These are phyloP conservation scores for Debaryomyces udenii DNA, from an alignment of 1,139 yeast species.

Conservation along the genomic window DNA sequence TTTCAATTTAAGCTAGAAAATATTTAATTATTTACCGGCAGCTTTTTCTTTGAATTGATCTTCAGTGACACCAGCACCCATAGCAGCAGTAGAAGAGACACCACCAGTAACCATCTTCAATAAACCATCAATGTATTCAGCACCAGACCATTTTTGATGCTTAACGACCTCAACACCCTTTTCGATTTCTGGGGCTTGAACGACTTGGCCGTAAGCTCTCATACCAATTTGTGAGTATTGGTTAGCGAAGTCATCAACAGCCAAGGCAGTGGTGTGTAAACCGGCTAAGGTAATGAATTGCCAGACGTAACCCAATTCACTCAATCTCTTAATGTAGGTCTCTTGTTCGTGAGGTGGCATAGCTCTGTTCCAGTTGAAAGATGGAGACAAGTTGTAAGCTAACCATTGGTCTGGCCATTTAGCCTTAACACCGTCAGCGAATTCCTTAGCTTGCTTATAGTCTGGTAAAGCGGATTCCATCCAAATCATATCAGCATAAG, in stretches of 20 bases:
- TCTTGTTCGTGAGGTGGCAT: constrained; percentile 87
- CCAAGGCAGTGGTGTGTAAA: constrained; percentile 92
- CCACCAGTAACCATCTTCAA: constrained; percentile 94
- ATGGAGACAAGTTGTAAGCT: constrained; percentile 94
- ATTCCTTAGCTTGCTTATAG: constrained; percentile 90
- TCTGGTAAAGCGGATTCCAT: constrained; percentile 98
- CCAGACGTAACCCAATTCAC: constrained; percentile 93
- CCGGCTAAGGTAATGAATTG: constrained; percentile 98
- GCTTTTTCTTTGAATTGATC: constrained; percentile 74
- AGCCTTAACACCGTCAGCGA: constrained; percentile 86
- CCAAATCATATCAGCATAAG: constrained; percentile 96
- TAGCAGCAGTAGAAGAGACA: constrained; percentile 93
- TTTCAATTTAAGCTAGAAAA: constrained; percentile 3
- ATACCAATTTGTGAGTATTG: constrained; percentile 82
- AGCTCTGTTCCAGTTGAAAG: constrained; percentile 97
- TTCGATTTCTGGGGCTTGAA: constrained; percentile 88
- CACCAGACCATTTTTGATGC: constrained; percentile 99
- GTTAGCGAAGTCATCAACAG: constrained; percentile 82
- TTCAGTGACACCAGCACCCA: constrained; percentile 99
- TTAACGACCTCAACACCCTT: constrained; percentile 92
- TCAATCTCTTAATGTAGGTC: constrained; percentile 86
- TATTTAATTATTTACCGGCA: constrained; percentile 16
- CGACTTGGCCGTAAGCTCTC: constrained; percentile 90
- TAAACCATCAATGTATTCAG: constrained; percentile 91
- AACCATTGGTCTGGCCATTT: constrained; percentile 90